Evolutionary conservation across 2,329 filamentous ascomycete genomes (phyloP).

Genomic region (Trichoderma sp.): DNA sequence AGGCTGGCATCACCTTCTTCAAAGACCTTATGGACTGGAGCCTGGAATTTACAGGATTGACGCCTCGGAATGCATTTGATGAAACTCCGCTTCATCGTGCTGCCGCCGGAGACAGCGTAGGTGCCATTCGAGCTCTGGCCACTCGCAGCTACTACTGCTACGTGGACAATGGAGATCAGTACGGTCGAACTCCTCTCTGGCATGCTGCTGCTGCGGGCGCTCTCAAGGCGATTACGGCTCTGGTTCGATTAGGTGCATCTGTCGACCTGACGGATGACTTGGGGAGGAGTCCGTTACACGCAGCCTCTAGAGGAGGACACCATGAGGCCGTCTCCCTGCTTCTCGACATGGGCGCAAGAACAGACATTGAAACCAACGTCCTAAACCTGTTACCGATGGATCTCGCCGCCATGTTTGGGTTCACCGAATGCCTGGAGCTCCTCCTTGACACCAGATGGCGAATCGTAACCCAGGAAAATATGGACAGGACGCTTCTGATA

Average conservation of each 20-base stretch:
- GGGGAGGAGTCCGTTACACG: constrained; percentile 13
- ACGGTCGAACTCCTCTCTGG: constrained; percentile 11
- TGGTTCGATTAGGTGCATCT: neutral
- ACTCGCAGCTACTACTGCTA: neutral
- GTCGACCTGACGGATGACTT: constrained; percentile 8
- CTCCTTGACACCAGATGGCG: neutral
- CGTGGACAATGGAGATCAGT: neutral
- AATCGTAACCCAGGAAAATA: neutral
- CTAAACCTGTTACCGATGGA: constrained; percentile 11
- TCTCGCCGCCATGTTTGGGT: constrained; percentile 16
- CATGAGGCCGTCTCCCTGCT: neutral
- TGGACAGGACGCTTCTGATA: constrained; percentile 1
- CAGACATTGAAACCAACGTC: neutral
- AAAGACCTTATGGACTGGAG: neutral
- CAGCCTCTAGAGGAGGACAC: constrained; percentile 13
- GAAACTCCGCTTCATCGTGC: constrained; percentile 18
- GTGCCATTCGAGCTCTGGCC: neutral
- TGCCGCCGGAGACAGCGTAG: neutral
- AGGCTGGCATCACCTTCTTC: neutral
- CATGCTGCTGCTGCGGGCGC: constrained; percentile 14
- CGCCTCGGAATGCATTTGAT: constrained; percentile 1
- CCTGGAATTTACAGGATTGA: neutral
- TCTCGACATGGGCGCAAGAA: neutral
- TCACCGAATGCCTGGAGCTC: neutral
- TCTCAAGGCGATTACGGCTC: neutral